Conservation (phyloP, 225 moss, liverwort and hornwort genomes). For the Takakia lepidozioides region DNA sequence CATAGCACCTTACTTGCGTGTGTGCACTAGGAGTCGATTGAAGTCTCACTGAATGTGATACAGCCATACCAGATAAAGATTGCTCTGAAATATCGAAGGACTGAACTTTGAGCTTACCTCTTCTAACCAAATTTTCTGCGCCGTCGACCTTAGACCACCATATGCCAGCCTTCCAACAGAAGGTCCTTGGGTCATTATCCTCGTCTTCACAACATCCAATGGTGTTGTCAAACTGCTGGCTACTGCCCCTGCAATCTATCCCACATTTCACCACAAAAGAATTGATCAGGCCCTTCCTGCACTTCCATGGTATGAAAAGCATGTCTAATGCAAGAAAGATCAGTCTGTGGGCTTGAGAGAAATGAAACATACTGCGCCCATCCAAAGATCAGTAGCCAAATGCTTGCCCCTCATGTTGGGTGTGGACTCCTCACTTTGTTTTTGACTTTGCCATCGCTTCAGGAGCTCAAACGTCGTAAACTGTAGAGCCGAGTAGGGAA, state of each 20-base stretch:
- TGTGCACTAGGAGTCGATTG: no score
- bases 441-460: slow-evolving; percentile 19
- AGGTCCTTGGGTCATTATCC: slow-evolving; percentile 59
- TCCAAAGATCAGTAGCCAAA: slow-evolving; percentile 46
- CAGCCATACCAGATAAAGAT: no score
- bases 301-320: no score
- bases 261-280: no score
- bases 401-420: slow-evolving; percentile 16
- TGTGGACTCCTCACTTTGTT: no score
- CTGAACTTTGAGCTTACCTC: no score
- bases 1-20: no score
- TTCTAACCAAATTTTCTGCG: slow-evolving; percentile 52
- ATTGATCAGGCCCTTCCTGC: no score
- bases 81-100: no score
- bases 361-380: slow-evolving; percentile 53
- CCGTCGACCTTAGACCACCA: slow-evolving; percentile 25
- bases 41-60: no score
- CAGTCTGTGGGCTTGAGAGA: no score
- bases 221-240: slow-evolving; percentile 64
- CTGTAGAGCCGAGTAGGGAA: slow-evolving; percentile 68
- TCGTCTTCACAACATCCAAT: slow-evolving; percentile 65
- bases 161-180: slow-evolving; percentile 19
- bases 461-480: slow-evolving; percentile 57
- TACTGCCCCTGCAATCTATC: slow-evolving; percentile 65
- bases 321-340: no score